These are phyloP conservation scores for Chaetomium sp. DNA, from an alignment of 2,329 filamentous ascomycete genomes.

Conservation along the genomic window DNA sequence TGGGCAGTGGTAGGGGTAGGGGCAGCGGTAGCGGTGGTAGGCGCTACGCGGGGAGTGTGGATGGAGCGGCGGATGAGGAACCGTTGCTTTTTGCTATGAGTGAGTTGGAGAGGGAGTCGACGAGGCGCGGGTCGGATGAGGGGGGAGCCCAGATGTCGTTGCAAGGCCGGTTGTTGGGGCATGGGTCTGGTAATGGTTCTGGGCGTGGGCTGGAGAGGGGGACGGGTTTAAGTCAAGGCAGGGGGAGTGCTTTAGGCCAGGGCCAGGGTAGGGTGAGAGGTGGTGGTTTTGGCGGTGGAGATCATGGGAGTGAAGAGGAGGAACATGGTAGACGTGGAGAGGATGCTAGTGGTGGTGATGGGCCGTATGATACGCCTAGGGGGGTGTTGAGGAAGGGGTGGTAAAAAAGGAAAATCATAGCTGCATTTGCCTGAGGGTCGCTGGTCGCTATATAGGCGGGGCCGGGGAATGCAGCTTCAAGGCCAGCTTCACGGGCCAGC, in stretches of 20 bases:
- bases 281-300: too few species aligned
- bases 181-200: too few species aligned
- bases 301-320: not conserved
- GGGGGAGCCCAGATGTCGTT: not conserved
- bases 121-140: conserved; percentile 52
- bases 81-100: conserved; percentile 67
- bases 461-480: too few species aligned
- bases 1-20: not conserved
- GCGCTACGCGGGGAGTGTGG: conserved; percentile 31
- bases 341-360: conserved; percentile 1
- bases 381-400: conserved; percentile 23
- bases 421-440: too few species aligned
- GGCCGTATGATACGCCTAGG: conserved; percentile 20
- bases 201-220: too few species aligned
- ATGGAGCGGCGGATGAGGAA: conserved; percentile 57
- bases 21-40: not conserved
- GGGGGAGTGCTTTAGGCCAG: too few species aligned
- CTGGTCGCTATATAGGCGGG: too few species aligned
- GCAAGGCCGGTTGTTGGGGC: not conserved
- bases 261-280: too few species aligned
- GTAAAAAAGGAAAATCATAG: conserved; percentile 5
- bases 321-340: not conserved
- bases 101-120: conserved; percentile 56
- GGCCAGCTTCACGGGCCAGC: too few species aligned
- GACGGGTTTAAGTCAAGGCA: too few species aligned